Evolutionary conservation across 768 basidiomycete genomes (phyloP), one percentile per base, ranked within the genome.

Genomic region (Terana coerulea): DNA sequence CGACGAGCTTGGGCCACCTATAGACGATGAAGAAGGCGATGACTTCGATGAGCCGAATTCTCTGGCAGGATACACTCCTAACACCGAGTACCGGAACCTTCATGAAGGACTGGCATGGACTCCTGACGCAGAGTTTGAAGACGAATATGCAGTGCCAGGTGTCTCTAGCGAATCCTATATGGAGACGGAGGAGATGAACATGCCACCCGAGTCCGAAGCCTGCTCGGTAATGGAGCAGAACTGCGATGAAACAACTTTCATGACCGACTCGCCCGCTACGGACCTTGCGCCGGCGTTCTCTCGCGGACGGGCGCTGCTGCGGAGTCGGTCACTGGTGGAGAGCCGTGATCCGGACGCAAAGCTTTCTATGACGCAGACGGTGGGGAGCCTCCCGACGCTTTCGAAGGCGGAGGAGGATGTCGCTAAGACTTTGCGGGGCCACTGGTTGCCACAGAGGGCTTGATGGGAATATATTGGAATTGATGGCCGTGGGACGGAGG

Each of bases 391-490:
- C 58, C 49, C 60, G n/a, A 67, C 67, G 31, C 54, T 79, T 21
- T 66, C 71, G 15, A 64, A 64, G n/a, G 78, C 72, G 5, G 88
- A 89, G 65, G 72, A 70, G 43, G 82, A 85, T 62, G 86, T 89
- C 7, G 84, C 75, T 11, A 77, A 67, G 49, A 64, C 59, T 41
- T 62, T 89, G 55, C 75, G 68, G 46, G 74, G 72, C 24, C 86
- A 90, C 61, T 90, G 88, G 88, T 68, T 74, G 22, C 87, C 83
- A 0, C 78, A 83, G 49, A 77, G 70, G 52, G 67, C 80, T 35
- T 86, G 67, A 64, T 49, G 39, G 22, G 19, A n/a, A n/a, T n/a
- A n/a, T n/a, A 22, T 41, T 11, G 11, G 10, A 9, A 22, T 41
- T 41, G 11, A 21, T 41, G 9, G 21, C 39, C 11, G 39, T 41